These are phyloP conservation scores for Nymphaea thermarum DNA, from an alignment of 164 flowering plant genomes.

Conservation along the genomic window DNA sequence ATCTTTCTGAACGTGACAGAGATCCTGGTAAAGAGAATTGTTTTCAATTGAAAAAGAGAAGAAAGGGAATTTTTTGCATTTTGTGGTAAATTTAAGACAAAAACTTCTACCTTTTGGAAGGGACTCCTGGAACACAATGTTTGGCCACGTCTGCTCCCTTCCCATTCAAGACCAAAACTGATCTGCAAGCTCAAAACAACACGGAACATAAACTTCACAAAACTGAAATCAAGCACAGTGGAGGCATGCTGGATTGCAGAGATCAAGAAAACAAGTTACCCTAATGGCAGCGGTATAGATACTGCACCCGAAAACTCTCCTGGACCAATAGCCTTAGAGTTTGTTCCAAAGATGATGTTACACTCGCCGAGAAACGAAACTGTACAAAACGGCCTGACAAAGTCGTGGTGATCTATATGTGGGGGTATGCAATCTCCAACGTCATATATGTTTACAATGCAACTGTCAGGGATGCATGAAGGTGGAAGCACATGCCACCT, in stretches of 20 bases:
- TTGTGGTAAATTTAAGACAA: not conserved
- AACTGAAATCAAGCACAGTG: not conserved
- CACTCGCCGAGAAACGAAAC: constrained; percentile 93
- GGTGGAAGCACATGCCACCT: constrained; percentile 91
- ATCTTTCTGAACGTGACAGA: constrained; percentile 92
- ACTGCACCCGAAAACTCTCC: constrained; percentile 65
- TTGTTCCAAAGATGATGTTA: constrained; percentile 68
- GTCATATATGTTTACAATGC: constrained; percentile 92
- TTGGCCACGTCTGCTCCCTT: constrained; percentile 92
- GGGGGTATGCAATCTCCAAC: constrained; percentile 98
- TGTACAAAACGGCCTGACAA: constrained; percentile 90
- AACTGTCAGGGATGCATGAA: constrained; percentile 85
- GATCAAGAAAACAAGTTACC: constrained; percentile 29
- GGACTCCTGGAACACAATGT: constrained; percentile 95
- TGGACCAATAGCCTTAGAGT: constrained; percentile 43
- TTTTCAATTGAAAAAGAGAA: too few relatives aligned
- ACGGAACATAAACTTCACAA: not conserved
- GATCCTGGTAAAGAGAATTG: constrained; percentile 33
- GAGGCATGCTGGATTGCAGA: not conserved
- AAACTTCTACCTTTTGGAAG: constrained; percentile 51
- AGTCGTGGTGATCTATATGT: constrained; percentile 89
- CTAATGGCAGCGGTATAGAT: constrained; percentile 70
- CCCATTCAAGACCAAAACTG: constrained; percentile 85
- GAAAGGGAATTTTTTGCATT: too few relatives aligned
- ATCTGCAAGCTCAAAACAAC: constrained; percentile 24